phyloP scores from a whole-genome alignment of 306 rosid genomes.

The Trifolium fragiferum region DNA sequence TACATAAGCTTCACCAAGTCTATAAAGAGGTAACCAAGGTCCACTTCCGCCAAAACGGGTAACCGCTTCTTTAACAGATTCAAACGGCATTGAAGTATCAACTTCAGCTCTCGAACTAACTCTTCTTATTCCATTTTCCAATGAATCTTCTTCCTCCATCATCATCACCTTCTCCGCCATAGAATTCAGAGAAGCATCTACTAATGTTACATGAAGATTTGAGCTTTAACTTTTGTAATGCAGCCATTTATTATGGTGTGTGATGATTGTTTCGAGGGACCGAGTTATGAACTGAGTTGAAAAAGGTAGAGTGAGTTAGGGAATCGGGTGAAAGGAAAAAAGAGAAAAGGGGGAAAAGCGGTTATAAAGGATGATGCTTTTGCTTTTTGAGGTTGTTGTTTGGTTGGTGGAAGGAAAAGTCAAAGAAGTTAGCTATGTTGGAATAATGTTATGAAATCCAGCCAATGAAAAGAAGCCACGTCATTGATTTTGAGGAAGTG shows the following conservation, averaged over 20 bases:
- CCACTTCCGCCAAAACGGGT: slow-evolving; percentile 85
- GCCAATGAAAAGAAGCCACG: slow-evolving; percentile 27
- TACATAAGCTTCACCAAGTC: slow-evolving; percentile 61
- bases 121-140: slow-evolving; percentile 46
- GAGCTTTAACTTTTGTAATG: slow-evolving; percentile 36
- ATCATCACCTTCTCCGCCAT: slow-evolving; percentile 51
- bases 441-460: neutral
- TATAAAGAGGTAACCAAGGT: slow-evolving; percentile 66
- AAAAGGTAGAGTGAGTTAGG: slow-evolving; percentile 40
- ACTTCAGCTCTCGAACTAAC: slow-evolving; percentile 82
- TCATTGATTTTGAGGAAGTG: neutral
- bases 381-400: slow-evolving; percentile 31
- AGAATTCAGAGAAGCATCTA: slow-evolving; percentile 20
- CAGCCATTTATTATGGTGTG: neutral
- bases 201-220: slow-evolving; percentile 34
- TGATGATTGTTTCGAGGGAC: slow-evolving; percentile 63
- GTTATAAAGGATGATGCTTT: slow-evolving; percentile 21
- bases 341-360: slow-evolving; percentile 39
- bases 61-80: slow-evolving; percentile 93
- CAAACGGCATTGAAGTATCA: slow-evolving; percentile 88
- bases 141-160: slow-evolving; percentile 54
- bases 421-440: slow-evolving; percentile 11
- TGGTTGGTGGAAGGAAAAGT: slow-evolving; percentile 37
- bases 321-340: slow-evolving; percentile 42
- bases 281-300: slow-evolving; percentile 61